Conservation (phyloP, 768 basidiomycete genomes). For the Lanmaoa rubissima region DNA sequence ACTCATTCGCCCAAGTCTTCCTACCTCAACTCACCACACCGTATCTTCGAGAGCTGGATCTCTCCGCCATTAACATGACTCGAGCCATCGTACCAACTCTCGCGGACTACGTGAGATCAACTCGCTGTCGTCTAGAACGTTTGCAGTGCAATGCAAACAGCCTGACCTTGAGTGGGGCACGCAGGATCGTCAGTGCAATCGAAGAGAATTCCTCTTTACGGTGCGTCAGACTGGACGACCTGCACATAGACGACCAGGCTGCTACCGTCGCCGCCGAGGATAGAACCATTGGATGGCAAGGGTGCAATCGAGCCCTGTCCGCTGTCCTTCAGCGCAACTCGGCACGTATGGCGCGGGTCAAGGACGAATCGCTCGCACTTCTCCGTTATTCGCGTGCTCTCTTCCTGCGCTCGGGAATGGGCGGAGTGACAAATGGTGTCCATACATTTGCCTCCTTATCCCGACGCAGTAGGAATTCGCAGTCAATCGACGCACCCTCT, state of each 20-base stretch:
- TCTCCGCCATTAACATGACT: conserved; percentile 53
- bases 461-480: conserved; percentile 3
- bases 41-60: conserved; percentile 50
- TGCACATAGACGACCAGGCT: conserved; percentile 28
- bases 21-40: conserved; percentile 49
- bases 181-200: conserved; percentile 45
- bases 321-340: conserved; percentile 44
- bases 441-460: conserved; percentile 4
- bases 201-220: conserved; percentile 47
- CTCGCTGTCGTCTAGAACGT: conserved; percentile 46
- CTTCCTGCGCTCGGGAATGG: conserved; percentile 39
- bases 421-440: not conserved
- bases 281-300: conserved; percentile 30
- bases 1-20: conserved; percentile 48
- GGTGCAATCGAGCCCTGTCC: conserved; percentile 32
- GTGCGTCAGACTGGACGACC: conserved; percentile 51
- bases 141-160: conserved; percentile 57
- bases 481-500: conserved; percentile 7
- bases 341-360: conserved; percentile 36
- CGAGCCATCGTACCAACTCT: conserved; percentile 41
- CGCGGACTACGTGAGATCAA: conserved; percentile 48
- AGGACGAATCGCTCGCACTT: conserved; percentile 48
- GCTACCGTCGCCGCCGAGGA: conserved; percentile 27
- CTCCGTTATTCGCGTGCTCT: conserved; percentile 49
- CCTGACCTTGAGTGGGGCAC: conserved; percentile 45